phyloP scores from a whole-genome alignment of 805 yeast species.

The Blastobotrys chiropterorum region DNA sequence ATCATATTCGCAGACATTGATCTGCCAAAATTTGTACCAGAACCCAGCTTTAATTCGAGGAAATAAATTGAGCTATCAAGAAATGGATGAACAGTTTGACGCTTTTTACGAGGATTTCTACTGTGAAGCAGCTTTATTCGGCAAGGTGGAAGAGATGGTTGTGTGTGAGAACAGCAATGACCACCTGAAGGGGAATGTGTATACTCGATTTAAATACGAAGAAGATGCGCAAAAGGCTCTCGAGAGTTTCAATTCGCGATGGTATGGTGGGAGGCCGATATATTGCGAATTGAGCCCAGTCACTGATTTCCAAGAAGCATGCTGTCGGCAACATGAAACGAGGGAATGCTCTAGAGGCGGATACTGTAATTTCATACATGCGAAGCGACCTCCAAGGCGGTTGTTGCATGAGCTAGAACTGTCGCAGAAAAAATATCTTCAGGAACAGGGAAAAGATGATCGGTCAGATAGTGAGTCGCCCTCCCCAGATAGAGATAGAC shows the following conservation, averaged over 20 bases:
- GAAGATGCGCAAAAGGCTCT: conserved; percentile 57
- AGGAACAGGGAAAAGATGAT: background rate
- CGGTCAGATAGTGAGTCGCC: background rate
- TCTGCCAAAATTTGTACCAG: conserved; percentile 58
- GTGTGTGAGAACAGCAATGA: conserved; percentile 80
- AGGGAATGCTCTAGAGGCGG: conserved; percentile 70
- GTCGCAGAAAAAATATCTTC: conserved; percentile 31
- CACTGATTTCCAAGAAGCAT: conserved; percentile 58
- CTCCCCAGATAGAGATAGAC: conserved; percentile 3
- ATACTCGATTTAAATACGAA: conserved; percentile 51
- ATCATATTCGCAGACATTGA: conserved; percentile 52
- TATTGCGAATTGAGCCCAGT: conserved; percentile 78
- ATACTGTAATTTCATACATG: conserved; percentile 83
- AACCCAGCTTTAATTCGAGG: conserved; percentile 44
- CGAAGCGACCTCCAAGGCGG: conserved; percentile 46
- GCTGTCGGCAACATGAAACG: conserved; percentile 65
- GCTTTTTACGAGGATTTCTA: conserved; percentile 68
- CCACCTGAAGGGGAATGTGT: conserved; percentile 77
- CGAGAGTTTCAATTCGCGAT: conserved; percentile 60
- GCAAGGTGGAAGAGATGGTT: conserved; percentile 52
- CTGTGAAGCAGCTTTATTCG: conserved; percentile 47
- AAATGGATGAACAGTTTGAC: conserved; percentile 46
- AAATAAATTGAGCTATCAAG: conserved; percentile 28
- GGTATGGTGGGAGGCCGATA: conserved; percentile 78
- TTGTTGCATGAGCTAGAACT: conserved; percentile 39